Conservation (phyloP, 192 early-diverging fungal genomes). For the Radiomyces spectabilis region DNA sequence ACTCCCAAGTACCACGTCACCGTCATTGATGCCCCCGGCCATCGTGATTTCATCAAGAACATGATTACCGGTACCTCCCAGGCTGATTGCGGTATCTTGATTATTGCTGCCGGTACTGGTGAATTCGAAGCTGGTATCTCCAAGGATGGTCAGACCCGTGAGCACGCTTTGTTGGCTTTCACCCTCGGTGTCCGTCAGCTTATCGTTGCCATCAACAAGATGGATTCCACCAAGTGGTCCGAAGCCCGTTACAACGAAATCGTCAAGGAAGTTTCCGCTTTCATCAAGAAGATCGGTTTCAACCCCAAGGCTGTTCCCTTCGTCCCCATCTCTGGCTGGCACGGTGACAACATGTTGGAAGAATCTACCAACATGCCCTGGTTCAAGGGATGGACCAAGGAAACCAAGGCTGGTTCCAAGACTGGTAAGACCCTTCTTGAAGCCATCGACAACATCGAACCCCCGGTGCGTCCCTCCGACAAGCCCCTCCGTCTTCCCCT, state of each 20-base stretch:
- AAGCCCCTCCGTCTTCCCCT: constrained; percentile 96
- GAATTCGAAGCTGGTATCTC: constrained; percentile 85
- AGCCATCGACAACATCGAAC: constrained; percentile 93
- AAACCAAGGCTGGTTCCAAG: constrained; percentile 62
- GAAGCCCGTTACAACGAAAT: constrained; percentile 96
- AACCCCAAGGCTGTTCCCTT: constrained; percentile 88
- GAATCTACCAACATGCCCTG: constrained; percentile 88
- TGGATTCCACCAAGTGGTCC: constrained; percentile 94
- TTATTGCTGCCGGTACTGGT: constrained; percentile 85
- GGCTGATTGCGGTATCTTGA: constrained; percentile 95
- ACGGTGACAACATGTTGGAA: constrained; percentile 98
- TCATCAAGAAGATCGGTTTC: constrained; percentile 98
- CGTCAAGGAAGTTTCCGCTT: constrained; percentile 88
- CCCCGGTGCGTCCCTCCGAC: constrained; percentile 82
- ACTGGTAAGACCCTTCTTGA: constrained; percentile 84
- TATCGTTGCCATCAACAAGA: constrained; percentile 99
- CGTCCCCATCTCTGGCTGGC: constrained; percentile 98
- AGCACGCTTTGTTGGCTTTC: constrained; percentile 96
- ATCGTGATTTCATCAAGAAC: constrained; percentile 99
- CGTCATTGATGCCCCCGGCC: constrained; percentile 98
- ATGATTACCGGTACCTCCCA: constrained; percentile 99
- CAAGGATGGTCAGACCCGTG: constrained; percentile 98
- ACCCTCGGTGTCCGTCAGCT: constrained; percentile 97
- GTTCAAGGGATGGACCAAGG: constrained; percentile 97
- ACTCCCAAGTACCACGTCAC: constrained; percentile 94